Conservation (phyloP, 805 yeast genomes). For the Yarrowia sp. region DNA sequence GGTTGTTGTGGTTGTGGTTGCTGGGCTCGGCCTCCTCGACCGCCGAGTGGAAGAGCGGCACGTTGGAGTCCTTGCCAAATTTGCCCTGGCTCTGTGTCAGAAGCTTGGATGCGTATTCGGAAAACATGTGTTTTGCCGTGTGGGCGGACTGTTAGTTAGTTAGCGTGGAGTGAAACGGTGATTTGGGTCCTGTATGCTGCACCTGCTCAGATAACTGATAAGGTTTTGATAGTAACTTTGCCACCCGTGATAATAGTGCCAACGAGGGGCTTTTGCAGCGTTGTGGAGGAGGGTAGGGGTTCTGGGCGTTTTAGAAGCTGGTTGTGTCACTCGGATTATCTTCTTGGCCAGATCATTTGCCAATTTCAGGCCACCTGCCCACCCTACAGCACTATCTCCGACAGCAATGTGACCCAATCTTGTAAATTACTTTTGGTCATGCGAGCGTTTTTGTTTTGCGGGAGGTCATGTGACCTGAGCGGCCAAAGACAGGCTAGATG, state of each 20-base stretch:
- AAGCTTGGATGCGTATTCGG: constrained; percentile 40
- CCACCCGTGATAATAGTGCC: constrained; percentile 1
- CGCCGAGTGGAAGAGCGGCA: constrained; percentile 37
- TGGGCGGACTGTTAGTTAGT: no score
- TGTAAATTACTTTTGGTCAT: background rate
- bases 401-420: background rate
- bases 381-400: no score
- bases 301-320: no score
- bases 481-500: no score
- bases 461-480: background rate
- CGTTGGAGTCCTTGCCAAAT: constrained; percentile 31
- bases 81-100: constrained; percentile 39
- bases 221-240: constrained; percentile 20
- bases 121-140: constrained; percentile 31
- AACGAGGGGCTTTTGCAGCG: no score
- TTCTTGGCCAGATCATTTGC: no score
- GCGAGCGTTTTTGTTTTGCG: background rate
- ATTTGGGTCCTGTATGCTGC: background rate
- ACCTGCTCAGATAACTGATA: constrained; percentile 26
- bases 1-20: constrained; percentile 18
- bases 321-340: no score
- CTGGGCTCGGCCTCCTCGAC: constrained; percentile 31
- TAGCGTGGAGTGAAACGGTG: background rate
- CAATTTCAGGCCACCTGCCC: no score
- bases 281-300: no score